A percentile compares a stretch with the other conserved stretches of the same genome.
Evolutionary conservation across 2,329 filamentous ascomycete genomes (phyloP).

Genomic region (Fusarium heterosporum): DNA sequence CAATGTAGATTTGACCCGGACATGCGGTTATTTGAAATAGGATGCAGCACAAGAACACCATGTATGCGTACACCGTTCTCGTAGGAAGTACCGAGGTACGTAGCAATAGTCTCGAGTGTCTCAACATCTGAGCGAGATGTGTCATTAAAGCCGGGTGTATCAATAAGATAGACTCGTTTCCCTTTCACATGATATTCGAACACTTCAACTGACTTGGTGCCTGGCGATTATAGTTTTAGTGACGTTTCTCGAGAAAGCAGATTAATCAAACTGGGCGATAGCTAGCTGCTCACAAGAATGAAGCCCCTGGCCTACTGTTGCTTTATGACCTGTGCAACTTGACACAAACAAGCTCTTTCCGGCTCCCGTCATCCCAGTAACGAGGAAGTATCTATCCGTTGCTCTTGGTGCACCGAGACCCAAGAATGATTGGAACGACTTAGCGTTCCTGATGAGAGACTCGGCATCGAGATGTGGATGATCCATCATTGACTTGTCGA

Average conservation of each 20-base stretch:
- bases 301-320: slow-evolving; percentile 6
- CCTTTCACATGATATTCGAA: not conserved
- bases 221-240: not conserved
- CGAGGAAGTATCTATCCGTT: slow-evolving; percentile 11
- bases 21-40: slow-evolving; percentile 30
- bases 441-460: not conserved
- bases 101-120: slow-evolving; percentile 17
- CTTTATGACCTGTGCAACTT: slow-evolving; percentile 3
- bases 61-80: slow-evolving; percentile 16
- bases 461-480: not conserved
- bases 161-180: slow-evolving; percentile 19
- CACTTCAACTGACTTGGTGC: slow-evolving; percentile 6
- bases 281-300: slow-evolving; percentile 11
- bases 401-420: slow-evolving; percentile 1
- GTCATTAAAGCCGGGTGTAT: slow-evolving; percentile 29
- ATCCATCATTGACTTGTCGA: not conserved
- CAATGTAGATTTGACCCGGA: slow-evolving; percentile 1
- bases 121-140: slow-evolving; percentile 22
- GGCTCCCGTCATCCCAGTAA: slow-evolving; percentile 18
- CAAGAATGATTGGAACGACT: slow-evolving; percentile 1
- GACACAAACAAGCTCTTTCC: slow-evolving; percentile 23
- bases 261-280: too few relatives aligned
- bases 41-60: slow-evolving; percentile 18
- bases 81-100: slow-evolving; percentile 23
- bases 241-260: too few relatives aligned